These are phyloP conservation scores for Beauveria brongniartii DNA, from an alignment of 2,329 filamentous ascomycete genomes.

Conservation along the genomic window DNA sequence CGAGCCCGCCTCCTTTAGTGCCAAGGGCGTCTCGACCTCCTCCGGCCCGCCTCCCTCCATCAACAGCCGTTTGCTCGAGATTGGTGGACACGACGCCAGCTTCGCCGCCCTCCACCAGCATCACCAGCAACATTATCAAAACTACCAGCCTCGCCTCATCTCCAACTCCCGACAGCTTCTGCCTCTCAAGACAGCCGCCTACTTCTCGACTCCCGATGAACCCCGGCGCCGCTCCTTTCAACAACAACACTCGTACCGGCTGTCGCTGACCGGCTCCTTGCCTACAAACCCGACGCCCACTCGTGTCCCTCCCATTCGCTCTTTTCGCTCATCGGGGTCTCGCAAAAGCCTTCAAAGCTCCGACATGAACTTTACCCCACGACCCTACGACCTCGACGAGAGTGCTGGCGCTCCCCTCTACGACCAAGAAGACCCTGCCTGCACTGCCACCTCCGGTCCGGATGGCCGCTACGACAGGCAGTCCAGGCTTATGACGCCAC, in stretches of 20 bases:
- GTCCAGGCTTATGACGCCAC: slow-evolving; percentile 30
- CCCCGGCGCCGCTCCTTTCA: slow-evolving; percentile 31
- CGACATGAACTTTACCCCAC: slow-evolving; percentile 43
- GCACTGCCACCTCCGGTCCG: slow-evolving; percentile 27
- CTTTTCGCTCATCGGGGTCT: slow-evolving; percentile 48
- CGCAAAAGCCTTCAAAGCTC: slow-evolving; percentile 45
- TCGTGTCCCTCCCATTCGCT: slow-evolving; percentile 46
- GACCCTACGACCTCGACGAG: slow-evolving; percentile 36
- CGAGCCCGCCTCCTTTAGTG: slow-evolving; percentile 30
- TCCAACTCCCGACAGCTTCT: slow-evolving; percentile 39
- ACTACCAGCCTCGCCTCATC: slow-evolving; percentile 2
- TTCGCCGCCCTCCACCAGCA: slow-evolving; percentile 16
- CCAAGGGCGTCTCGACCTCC: slow-evolving; percentile 26
- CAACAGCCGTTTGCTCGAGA: slow-evolving; percentile 26
- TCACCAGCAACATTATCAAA: slow-evolving; percentile 17
- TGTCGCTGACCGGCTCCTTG: slow-evolving; percentile 27
- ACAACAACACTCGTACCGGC: slow-evolving; percentile 40
- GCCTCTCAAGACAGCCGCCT: slow-evolving; percentile 34
- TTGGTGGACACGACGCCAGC: slow-evolving; percentile 21
- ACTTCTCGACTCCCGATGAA: slow-evolving; percentile 38
- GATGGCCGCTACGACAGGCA: slow-evolving; percentile 32
- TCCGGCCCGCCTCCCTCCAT: slow-evolving; percentile 24
- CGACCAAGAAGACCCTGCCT: slow-evolving; percentile 44
- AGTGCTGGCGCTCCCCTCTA: slow-evolving; percentile 32
- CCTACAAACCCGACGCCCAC: slow-evolving; percentile 25